Percentiles rank a stretch among this genome's conserved stretches.
phyloP scores from a whole-genome alignment of 257 asterid genomes.

The Scutellaria baicalensis region DNA sequence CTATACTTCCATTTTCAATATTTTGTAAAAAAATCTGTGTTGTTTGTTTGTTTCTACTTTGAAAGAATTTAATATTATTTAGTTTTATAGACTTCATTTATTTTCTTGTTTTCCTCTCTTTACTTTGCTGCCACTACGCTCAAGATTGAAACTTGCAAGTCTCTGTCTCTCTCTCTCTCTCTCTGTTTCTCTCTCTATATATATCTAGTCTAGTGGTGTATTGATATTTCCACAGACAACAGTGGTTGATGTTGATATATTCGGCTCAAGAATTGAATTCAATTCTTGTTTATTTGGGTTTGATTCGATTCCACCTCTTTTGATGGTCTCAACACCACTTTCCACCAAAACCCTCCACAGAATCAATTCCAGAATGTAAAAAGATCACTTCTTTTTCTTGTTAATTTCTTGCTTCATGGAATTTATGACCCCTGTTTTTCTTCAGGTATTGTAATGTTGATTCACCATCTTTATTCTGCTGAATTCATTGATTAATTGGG shows the following conservation, averaged over 20 bases:
- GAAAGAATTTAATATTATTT: background rate
- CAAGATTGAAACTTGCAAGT: slow-evolving; percentile 26
- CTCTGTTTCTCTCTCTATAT: background rate
- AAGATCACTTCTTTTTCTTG: slow-evolving; percentile 21
- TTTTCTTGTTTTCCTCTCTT: background rate
- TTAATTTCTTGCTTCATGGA: slow-evolving; percentile 28
- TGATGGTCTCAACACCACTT: slow-evolving; percentile 5
- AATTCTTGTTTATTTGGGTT: slow-evolving; percentile 6
- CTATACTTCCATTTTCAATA: background rate
- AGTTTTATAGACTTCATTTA: background rate
- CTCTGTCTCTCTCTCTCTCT: slow-evolving; percentile 20
- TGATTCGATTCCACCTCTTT: slow-evolving; percentile 19
- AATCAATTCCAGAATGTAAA: slow-evolving; percentile 26
- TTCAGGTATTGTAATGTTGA: slow-evolving; percentile 35
- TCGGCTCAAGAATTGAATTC: slow-evolving; percentile 10
- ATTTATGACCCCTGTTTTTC: slow-evolving; percentile 21
- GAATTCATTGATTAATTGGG: background rate
- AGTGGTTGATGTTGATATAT: slow-evolving; percentile 11
- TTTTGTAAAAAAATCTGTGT: slow-evolving; percentile 1
- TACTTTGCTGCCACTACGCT: slow-evolving; percentile 19
- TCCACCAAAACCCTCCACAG: slow-evolving; percentile 21
- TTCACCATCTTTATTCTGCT: background rate
- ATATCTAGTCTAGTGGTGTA: background rate
- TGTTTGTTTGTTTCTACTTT: background rate
- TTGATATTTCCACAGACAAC: slow-evolving; percentile 10